Evolutionary conservation across 345 rosid genomes (phyloP).

Genomic region (Hevea brasiliensis): DNA sequence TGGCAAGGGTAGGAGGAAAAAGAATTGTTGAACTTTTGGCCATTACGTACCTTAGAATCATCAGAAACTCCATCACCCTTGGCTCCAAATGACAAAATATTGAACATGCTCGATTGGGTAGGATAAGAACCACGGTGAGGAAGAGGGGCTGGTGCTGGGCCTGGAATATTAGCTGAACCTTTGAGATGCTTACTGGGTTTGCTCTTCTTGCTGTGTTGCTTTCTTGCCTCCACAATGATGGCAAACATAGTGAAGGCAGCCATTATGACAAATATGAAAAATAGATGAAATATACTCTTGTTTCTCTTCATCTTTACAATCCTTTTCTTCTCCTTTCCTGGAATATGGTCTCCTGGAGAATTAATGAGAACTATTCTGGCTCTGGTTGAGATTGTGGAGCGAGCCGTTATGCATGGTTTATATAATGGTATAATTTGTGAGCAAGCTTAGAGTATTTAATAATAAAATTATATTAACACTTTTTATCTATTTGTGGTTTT

Average conservation of each 20-base stretch:
- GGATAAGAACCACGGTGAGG: conserved; percentile 26
- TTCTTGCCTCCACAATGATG: conserved; percentile 46
- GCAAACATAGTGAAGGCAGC: conserved; percentile 24
- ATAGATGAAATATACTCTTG: conserved; percentile 20
- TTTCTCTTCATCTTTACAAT: conserved; percentile 31
- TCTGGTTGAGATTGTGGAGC: no score
- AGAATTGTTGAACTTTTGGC: no score
- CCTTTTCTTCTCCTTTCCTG: conserved; percentile 1
- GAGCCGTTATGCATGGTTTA: no score
- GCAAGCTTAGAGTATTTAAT: no score
- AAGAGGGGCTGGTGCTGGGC: conserved; percentile 38
- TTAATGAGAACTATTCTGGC: no score
- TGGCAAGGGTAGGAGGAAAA: no score
- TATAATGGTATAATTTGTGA: no score
- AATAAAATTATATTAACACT: no score
- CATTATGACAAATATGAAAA: conserved; percentile 16
- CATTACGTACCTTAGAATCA: conserved; percentile 44
- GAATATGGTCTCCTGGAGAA: conserved; percentile 3
- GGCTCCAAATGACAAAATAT: conserved; percentile 57
- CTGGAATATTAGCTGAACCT: conserved; percentile 16
- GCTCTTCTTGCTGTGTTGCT: conserved; percentile 36
- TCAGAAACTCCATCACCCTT: conserved; percentile 57
- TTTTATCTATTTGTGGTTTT: no score
- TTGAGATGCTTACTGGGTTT: conserved; percentile 34
- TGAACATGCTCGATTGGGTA: conserved; percentile 26